phyloP scores from a whole-genome alignment of 2,329 filamentous ascomycete species.

The Grosmannia serpens region DNA sequence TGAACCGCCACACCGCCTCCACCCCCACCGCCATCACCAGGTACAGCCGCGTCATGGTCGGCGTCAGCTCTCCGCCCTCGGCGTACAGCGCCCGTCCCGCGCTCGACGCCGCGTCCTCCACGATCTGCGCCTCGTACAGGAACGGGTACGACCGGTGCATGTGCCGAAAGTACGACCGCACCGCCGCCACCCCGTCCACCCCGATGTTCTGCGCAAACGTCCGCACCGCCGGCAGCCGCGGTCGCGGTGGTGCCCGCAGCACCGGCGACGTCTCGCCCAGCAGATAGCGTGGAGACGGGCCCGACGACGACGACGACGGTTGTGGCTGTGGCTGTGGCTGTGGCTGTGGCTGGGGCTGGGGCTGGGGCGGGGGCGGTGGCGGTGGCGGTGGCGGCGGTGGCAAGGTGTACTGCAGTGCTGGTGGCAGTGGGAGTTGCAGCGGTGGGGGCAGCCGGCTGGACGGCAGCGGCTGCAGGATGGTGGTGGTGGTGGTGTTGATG shows the following conservation, averaged over 20 bases:
- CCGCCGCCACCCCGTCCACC: constrained; percentile 15
- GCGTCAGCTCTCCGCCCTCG: constrained; percentile 15
- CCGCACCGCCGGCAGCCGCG: constrained; percentile 1
- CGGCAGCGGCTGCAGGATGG: too few species aligned
- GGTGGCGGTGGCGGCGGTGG: too few species aligned
- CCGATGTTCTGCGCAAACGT: neutral
- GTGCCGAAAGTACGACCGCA: constrained; percentile 33
- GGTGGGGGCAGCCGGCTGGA: too few species aligned
- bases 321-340: too few species aligned
- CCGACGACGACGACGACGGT: too few species aligned
- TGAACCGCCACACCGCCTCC: constrained; percentile 29
- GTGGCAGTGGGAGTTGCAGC: too few species aligned
- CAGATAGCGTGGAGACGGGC: too few species aligned
- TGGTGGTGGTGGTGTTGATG: too few species aligned
- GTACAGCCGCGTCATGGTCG: constrained; percentile 25
- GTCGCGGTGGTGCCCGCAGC: neutral
- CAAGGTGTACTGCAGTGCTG: too few species aligned
- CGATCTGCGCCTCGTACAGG: constrained; percentile 24
- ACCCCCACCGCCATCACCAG: constrained; percentile 34
- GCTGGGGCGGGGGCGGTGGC: too few species aligned
- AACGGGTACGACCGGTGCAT: constrained; percentile 35
- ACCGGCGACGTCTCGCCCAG: constrained; percentile 15
- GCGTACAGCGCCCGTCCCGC: constrained; percentile 7
- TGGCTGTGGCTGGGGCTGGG: too few species aligned
- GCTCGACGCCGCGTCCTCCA: constrained; percentile 21